phyloP scores from a whole-genome alignment of 176 grass and related monocot genomes.

The Oryza meyeriana region DNA sequence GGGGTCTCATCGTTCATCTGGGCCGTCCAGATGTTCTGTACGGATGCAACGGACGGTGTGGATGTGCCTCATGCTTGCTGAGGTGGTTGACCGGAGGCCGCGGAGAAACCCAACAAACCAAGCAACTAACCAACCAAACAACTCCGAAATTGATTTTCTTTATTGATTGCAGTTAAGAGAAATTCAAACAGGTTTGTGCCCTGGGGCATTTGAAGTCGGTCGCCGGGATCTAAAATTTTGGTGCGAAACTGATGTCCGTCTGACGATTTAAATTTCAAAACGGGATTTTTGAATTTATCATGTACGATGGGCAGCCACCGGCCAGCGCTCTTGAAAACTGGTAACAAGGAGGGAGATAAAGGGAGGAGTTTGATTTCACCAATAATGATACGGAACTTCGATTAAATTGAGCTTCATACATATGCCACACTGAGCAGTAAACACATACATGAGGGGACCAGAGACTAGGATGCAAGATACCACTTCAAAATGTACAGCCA shows the following conservation, averaged over 20 bases:
- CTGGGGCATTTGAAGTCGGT: not conserved
- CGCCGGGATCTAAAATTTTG: not conserved
- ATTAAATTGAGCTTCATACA: not conserved
- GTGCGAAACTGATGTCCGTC: not conserved
- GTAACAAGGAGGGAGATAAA: not conserved
- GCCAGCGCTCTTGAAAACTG: not conserved
- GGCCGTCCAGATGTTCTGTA: not conserved
- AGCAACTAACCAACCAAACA: not conserved
- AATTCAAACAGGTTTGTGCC: not conserved
- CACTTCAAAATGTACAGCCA: not conserved
- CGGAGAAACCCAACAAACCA: constrained; percentile 4
- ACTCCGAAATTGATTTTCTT: not conserved
- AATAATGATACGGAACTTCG: not conserved
- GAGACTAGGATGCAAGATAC: not conserved
- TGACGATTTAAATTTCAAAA: not conserved
- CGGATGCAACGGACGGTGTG: not conserved
- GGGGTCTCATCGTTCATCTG: not conserved
- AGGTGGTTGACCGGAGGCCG: not conserved
- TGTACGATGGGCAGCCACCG: not conserved
- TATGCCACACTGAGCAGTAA: not conserved
- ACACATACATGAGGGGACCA: not conserved
- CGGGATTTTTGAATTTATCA: not conserved
- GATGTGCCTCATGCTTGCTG: not conserved
- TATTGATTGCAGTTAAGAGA: not conserved
- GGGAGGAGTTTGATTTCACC: not conserved